Evolutionary conservation across 225 moss, liverwort and hornwort species (phyloP), one percentile per base, ranked within the genome.

Genomic region (Pseudoscleropodium purum): DNA sequence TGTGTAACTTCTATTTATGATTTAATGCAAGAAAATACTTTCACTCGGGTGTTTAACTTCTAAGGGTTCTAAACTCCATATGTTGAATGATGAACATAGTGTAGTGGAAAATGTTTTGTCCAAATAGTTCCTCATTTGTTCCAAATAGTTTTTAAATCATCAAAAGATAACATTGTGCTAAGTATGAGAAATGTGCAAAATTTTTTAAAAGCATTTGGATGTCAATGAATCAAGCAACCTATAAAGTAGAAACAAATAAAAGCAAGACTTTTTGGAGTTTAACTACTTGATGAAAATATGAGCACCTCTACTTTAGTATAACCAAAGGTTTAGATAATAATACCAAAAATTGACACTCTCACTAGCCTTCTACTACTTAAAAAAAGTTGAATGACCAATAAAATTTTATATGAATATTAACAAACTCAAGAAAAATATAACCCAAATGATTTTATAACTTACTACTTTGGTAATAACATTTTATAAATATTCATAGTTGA

Each of bases 381-480:
- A 45, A 24, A 61, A 31, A 20, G 4, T 51, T 31, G 7, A 75
- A 51, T 51, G 75, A 75, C 33, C 20, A 20, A 31, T 20, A 33
- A 13, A 75, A 5, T 20, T 49, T 51, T 12, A 31, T 33, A 5
- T 12, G 1, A 31, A 49, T 31, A 19, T 31, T 49, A 19, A 2
- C 2, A 0, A 75, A 49, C 2, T 75, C 7, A 75, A 75, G 5
- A 7, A 2, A 41, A 75, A 31, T 49, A 6, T 10, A 49, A 7
- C 1, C 6, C 2, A 49, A 49, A 12, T 51, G 13, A 4, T 49
- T 75, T 47, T 3, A 0, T 49, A 20, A 20, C 20, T 20, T 75
- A 7, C 0, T 0, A 0, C 1, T 19, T 7, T 19, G 18, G 0
- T 10, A 11, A 49, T 7, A 75, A 33, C 4, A 49, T 31, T 31